These are phyloP conservation scores for Triticum turgidum DNA, from an alignment of 176 grass and related monocot species.

Conservation along the genomic window DNA sequence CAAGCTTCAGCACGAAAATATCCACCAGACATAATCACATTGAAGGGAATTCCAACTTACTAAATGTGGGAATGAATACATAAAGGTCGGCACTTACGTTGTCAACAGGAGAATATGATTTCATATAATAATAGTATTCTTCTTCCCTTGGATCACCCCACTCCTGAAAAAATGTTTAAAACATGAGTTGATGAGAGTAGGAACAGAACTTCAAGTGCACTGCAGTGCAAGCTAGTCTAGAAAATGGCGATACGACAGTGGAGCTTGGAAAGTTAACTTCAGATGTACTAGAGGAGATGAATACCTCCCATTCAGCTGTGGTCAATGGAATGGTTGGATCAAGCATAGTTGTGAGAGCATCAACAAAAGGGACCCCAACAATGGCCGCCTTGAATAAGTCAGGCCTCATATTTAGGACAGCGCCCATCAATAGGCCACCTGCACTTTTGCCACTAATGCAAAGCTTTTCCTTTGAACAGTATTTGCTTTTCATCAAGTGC, in stretches of 20 bases:
- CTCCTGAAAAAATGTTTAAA: constrained; percentile 58
- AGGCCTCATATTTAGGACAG: constrained; percentile 90
- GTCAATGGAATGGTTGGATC: constrained; percentile 89
- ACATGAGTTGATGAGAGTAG: not conserved
- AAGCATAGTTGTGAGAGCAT: constrained; percentile 91
- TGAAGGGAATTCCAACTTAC: no score
- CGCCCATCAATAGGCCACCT: constrained; percentile 74
- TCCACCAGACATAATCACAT: not conserved
- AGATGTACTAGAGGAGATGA: not conserved
- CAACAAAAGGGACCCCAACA: constrained; percentile 86
- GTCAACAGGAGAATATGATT: constrained; percentile 97
- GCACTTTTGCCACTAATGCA: constrained; percentile 91
- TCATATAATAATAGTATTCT: constrained; percentile 92
- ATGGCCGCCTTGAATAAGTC: constrained; percentile 81
- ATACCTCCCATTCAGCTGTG: constrained; percentile 93
- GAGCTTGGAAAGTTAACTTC: not conserved
- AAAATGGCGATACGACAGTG: not conserved
- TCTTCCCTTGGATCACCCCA: constrained; percentile 95
- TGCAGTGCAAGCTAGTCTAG: not conserved
- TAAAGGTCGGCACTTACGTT: constrained; percentile 53
- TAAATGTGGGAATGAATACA: not conserved
- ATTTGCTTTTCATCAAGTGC: constrained; percentile 74
- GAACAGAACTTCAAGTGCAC: not conserved
- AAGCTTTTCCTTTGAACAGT: constrained; percentile 72
- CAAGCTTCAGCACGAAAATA: not conserved